Percentiles rank a stretch among this genome's conserved stretches.
These are phyloP conservation scores for Glycine soja DNA, from an alignment of 306 rosid genomes.

Conservation along the genomic window DNA sequence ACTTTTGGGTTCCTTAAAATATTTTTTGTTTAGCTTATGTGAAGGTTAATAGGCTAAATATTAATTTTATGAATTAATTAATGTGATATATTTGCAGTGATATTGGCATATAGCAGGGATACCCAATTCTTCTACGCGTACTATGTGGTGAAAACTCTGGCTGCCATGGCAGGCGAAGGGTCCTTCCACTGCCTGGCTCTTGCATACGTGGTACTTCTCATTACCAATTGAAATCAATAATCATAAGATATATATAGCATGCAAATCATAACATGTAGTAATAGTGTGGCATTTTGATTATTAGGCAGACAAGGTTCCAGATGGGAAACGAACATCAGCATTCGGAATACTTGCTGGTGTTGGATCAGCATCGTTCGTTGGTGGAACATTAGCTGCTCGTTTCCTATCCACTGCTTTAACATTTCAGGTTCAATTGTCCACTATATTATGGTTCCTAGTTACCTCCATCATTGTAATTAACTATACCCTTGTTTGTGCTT, in stretches of 20 bases:
- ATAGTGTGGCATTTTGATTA: background rate
- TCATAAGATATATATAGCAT: background rate
- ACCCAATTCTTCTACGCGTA: slow-evolving; percentile 72
- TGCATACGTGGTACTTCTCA: slow-evolving; percentile 73
- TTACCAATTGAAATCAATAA: too few species aligned
- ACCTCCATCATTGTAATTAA: too few species aligned
- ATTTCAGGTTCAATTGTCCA: slow-evolving; percentile 60
- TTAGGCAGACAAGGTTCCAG: slow-evolving; percentile 77
- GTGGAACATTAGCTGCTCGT: slow-evolving; percentile 80
- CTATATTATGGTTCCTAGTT: too few species aligned
- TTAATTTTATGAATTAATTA: background rate
- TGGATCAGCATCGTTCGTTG: slow-evolving; percentile 68
- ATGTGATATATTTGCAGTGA: slow-evolving; percentile 57
- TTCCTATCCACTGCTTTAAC: slow-evolving; percentile 66
- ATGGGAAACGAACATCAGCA: slow-evolving; percentile 63
- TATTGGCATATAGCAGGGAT: slow-evolving; percentile 70
- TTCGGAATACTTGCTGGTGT: slow-evolving; percentile 82
- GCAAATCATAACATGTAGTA: background rate
- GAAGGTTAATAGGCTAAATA: background rate
- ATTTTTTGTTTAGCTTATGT: background rate
- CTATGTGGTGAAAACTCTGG: slow-evolving; percentile 62
- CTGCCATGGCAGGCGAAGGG: slow-evolving; percentile 74
- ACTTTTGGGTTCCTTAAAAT: too few species aligned
- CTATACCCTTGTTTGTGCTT: too few species aligned
- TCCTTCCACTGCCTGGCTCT: slow-evolving; percentile 69